phyloP scores from a whole-genome alignment of 768 basidiomycete species.

The Candolleomyces aberdarensis region DNA sequence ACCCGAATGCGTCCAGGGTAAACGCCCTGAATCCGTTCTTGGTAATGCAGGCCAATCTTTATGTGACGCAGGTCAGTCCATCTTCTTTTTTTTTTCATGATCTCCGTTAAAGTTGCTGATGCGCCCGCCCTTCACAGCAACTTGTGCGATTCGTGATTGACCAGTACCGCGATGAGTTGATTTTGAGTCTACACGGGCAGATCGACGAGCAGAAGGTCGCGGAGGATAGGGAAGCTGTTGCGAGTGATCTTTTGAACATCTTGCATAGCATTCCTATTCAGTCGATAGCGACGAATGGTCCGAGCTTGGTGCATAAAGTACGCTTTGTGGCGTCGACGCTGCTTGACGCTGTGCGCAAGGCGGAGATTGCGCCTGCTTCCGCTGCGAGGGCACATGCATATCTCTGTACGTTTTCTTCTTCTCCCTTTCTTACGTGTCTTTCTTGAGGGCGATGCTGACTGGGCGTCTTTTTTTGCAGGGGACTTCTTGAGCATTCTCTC shows the following conservation, averaged over 20 bases:
- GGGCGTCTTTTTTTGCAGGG: slow-evolving; percentile 44
- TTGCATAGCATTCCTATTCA: slow-evolving; percentile 92
- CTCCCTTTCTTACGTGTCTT: neutral
- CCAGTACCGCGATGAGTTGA: slow-evolving; percentile 86
- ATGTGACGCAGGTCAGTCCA: slow-evolving; percentile 77
- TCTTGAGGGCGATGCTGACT: neutral
- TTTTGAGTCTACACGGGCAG: slow-evolving; percentile 61
- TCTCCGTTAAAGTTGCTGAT: neutral
- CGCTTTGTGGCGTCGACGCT: slow-evolving; percentile 90
- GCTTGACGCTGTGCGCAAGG: slow-evolving; percentile 79
- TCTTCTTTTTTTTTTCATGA: neutral
- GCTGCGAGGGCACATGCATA: slow-evolving; percentile 86
- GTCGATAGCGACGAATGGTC: slow-evolving; percentile 87
- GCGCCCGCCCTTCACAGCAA: slow-evolving; percentile 52
- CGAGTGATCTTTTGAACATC: slow-evolving; percentile 82
- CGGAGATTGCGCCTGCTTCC: slow-evolving; percentile 73
- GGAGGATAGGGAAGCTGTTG: slow-evolving; percentile 79
- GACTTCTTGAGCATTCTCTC: slow-evolving; percentile 90
- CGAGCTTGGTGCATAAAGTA: slow-evolving; percentile 87
- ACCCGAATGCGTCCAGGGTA: slow-evolving; percentile 81
- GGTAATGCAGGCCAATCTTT: slow-evolving; percentile 90
- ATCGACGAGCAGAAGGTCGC: slow-evolving; percentile 63
- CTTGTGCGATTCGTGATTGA: slow-evolving; percentile 89
- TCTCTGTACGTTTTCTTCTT: slow-evolving; percentile 55
- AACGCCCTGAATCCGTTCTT: slow-evolving; percentile 88